Conservation (phyloP, 2,329 filamentous ascomycete genomes). For the Tympanopsis confertula region DNA sequence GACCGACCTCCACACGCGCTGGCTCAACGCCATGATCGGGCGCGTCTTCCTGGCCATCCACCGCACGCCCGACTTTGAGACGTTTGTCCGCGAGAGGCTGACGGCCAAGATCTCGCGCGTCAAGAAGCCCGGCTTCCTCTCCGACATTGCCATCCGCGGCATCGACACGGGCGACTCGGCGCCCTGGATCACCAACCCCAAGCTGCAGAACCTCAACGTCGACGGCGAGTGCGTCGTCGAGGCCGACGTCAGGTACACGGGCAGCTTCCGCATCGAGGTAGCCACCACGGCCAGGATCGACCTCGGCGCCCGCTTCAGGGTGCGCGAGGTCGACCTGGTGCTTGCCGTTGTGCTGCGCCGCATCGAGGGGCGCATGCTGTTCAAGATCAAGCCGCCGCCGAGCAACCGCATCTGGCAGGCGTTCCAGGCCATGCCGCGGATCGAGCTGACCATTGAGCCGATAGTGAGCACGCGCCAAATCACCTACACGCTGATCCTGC, state of each 20-base stretch:
- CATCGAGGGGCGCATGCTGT: conserved; percentile 71
- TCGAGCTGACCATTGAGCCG: conserved; percentile 88
- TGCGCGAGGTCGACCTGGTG: conserved; percentile 77
- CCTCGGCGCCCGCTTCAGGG: conserved; percentile 76
- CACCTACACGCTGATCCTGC: conserved; percentile 81
- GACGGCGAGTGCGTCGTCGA: conserved; percentile 84
- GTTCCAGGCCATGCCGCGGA: conserved; percentile 85
- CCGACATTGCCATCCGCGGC: conserved; percentile 65
- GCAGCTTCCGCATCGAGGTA: conserved; percentile 80
- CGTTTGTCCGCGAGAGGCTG: conserved; percentile 71
- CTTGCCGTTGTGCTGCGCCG: conserved; percentile 76
- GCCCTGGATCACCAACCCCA: conserved; percentile 79
- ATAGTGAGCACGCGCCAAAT: conserved; percentile 93
- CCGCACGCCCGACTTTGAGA: conserved; percentile 70
- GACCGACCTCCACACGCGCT: conserved; percentile 78
- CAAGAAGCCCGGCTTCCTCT: conserved; percentile 82
- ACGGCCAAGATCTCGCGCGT: conserved; percentile 93
- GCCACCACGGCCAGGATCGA: conserved; percentile 89
- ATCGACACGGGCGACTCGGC: conserved; percentile 80
- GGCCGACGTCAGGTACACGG: conserved; percentile 77
- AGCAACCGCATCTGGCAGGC: conserved; percentile 95
- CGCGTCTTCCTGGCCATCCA: conserved; percentile 81
- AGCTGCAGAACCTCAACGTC: conserved; percentile 77
- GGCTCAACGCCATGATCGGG: conserved; percentile 86
- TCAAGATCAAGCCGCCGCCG: conserved; percentile 86